These are phyloP conservation scores for Encephalitozoon romaleae DNA, from an alignment of 371 early-diverging fungal species.

Conservation along the genomic window DNA sequence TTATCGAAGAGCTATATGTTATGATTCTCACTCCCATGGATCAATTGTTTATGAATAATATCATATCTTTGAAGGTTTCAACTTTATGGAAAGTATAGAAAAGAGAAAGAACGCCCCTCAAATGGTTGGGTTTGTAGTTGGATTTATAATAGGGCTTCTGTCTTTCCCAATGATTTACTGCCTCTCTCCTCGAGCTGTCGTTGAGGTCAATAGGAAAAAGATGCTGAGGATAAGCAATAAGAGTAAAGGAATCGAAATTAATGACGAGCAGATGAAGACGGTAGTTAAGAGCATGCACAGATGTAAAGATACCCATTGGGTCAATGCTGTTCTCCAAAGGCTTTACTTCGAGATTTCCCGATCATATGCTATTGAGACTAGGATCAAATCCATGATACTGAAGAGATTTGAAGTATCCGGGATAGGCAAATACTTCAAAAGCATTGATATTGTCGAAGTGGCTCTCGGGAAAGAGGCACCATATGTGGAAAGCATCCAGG, in stretches of 20 bases:
- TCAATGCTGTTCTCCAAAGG: slow-evolving; percentile 54
- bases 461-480: slow-evolving; percentile 57
- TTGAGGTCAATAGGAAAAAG: neutral
- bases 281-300: slow-evolving; percentile 29
- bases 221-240: neutral
- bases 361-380: slow-evolving; percentile 49
- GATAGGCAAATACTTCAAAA: slow-evolving; percentile 43
- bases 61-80: neutral
- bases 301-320: slow-evolving; percentile 53
- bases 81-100: neutral
- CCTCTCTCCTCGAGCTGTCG: neutral
- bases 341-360: slow-evolving; percentile 46
- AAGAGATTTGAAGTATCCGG: slow-evolving; percentile 42
- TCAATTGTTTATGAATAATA: neutral
- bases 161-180: slow-evolving; percentile 11
- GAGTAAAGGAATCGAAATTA: neutral
- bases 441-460: slow-evolving; percentile 45
- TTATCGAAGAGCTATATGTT: neutral
- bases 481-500: slow-evolving; percentile 41
- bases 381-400: slow-evolving; percentile 39
- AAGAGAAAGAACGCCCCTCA: neutral
- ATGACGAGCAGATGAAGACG: neutral
- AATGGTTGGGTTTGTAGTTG: neutral
- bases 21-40: neutral
- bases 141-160: slow-evolving; percentile 2